Conservation (phyloP, 768 basidiomycete genomes). For the Coprinopsis marcescibilis region DNA sequence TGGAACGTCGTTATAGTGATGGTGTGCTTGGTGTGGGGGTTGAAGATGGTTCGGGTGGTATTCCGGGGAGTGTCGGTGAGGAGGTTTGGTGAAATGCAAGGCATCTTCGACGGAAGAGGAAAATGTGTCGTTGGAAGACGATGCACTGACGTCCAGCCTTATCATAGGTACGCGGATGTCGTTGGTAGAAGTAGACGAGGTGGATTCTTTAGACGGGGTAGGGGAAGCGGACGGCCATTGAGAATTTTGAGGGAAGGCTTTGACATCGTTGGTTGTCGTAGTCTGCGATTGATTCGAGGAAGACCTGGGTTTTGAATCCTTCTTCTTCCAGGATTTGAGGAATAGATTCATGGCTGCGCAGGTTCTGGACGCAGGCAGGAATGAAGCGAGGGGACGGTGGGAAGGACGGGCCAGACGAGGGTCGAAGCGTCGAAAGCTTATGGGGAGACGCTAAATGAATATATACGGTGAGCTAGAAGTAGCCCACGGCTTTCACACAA, state of each 20-base stretch:
- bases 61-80: neutral
- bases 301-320: conserved; percentile 17
- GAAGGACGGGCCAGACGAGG: conserved; percentile 3
- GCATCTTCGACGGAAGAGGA: neutral
- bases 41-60: neutral
- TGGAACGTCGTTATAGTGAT: neutral
- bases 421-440: conserved; percentile 5
- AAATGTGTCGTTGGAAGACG: neutral
- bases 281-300: neutral
- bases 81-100: conserved; percentile 1
- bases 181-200: neutral
- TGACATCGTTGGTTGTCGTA: neutral
- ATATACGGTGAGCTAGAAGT: conserved; percentile 20
- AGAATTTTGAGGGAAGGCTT: neutral
- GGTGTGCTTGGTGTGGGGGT: conserved; percentile 1
- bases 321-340: conserved; percentile 35
- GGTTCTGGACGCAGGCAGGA: conserved; percentile 3
- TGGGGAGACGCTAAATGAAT: conserved; percentile 14
- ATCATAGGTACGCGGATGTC: neutral
- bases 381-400: conserved; percentile 5
- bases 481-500: no score
- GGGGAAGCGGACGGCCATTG: neutral
- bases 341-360: conserved; percentile 32
- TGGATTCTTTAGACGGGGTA: neutral
- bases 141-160: neutral